phyloP scores from a whole-genome alignment of 345 rosid genomes.

The Limnanthes douglasii region DNA sequence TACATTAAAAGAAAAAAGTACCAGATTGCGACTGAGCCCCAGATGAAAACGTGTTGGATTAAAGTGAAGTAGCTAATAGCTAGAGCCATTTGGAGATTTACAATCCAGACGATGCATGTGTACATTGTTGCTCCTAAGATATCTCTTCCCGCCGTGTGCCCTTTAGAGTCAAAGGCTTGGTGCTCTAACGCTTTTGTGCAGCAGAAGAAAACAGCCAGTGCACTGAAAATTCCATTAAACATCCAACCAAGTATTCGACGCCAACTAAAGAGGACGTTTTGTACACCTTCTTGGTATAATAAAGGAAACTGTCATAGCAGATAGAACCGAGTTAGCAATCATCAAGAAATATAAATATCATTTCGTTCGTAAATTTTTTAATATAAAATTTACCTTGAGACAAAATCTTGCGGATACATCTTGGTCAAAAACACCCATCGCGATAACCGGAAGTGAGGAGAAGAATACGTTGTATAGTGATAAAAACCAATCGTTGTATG shows the following conservation, averaged over 20 bases:
- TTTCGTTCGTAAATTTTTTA: background rate
- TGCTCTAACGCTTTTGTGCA: slow-evolving; percentile 45
- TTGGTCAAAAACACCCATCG: slow-evolving; percentile 85
- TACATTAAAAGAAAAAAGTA: slow-evolving; percentile 53
- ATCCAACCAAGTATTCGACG: slow-evolving; percentile 63
- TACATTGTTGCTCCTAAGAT: slow-evolving; percentile 67
- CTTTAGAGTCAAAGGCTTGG: slow-evolving; percentile 52
- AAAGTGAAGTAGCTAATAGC: slow-evolving; percentile 68
- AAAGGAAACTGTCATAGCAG: slow-evolving; percentile 55
- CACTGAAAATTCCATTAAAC: slow-evolving; percentile 55
- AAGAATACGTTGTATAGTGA: slow-evolving; percentile 66
- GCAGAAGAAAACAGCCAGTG: slow-evolving; percentile 46
- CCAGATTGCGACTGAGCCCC: slow-evolving; percentile 63
- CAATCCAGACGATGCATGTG: slow-evolving; percentile 77
- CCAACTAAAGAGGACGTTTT: slow-evolving; percentile 81
- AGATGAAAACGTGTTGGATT: slow-evolving; percentile 49
- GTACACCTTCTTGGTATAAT: slow-evolving; percentile 87
- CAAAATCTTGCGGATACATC: slow-evolving; percentile 64
- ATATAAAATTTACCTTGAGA: slow-evolving; percentile 36
- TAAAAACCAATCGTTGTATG: slow-evolving; percentile 73
- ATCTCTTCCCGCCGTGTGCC: slow-evolving; percentile 45
- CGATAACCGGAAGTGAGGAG: slow-evolving; percentile 64
- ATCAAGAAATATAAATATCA: too few species aligned
- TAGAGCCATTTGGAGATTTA: slow-evolving; percentile 71
- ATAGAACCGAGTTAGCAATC: slow-evolving; percentile 4